A percentile compares a stretch with the other conserved stretches of the same genome.
These are phyloP conservation scores for Clitoria ternatea DNA, from an alignment of 306 rosid species.

Conservation along the genomic window DNA sequence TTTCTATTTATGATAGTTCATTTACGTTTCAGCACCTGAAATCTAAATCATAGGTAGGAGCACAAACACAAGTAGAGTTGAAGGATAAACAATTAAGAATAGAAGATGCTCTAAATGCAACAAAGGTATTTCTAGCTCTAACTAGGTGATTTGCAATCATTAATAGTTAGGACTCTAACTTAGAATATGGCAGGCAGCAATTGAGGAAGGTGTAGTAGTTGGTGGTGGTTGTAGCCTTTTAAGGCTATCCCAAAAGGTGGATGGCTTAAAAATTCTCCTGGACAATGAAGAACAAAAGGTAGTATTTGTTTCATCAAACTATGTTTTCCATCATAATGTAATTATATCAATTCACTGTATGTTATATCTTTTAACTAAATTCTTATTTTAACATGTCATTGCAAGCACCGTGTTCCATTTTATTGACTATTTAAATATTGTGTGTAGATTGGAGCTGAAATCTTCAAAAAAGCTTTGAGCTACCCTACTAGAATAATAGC, in stretches of 20 bases:
- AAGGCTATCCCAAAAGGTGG: conserved; percentile 71
- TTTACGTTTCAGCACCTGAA: conserved; percentile 7
- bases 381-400: neutral
- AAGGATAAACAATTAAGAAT: conserved; percentile 85
- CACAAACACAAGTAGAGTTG: conserved; percentile 89
- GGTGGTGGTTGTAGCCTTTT: conserved; percentile 96
- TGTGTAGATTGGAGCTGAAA: conserved; percentile 88
- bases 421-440: conserved; percentile 6
- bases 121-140: conserved; percentile 52
- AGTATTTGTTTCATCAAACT: neutral
- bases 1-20: conserved; percentile 16
- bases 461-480: conserved; percentile 74
- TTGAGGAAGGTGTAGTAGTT: conserved; percentile 93
- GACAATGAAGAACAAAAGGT: conserved; percentile 91
- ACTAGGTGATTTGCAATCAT: conserved; percentile 10
- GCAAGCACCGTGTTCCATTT: neutral
- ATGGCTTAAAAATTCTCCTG: conserved; percentile 53
- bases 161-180: conserved; percentile 16
- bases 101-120: conserved; percentile 91
- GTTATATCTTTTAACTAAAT: too few species aligned
- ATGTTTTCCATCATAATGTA: neutral
- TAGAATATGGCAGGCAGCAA: conserved; percentile 64
- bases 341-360: too few species aligned
- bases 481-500: conserved; percentile 83
- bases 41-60: conserved; percentile 74